phyloP scores from a whole-genome alignment of 2,329 filamentous ascomycete species.

The Stagonosporopsis chrysanthemi region DNA sequence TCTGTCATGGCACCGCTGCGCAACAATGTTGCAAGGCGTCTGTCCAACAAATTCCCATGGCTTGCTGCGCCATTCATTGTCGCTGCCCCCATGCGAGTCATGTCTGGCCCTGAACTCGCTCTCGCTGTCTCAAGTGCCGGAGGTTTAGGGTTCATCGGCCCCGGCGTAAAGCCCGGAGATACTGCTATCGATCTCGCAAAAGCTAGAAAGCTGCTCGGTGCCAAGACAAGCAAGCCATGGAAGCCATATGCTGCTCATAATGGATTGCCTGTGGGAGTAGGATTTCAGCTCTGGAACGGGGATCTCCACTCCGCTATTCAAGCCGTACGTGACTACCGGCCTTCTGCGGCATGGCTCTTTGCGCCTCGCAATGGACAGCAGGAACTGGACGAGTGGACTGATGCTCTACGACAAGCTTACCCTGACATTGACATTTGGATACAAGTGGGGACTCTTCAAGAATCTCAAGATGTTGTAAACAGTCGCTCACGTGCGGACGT shows the following conservation, averaged over 20 bases:
- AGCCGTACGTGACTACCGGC: constrained; percentile 61
- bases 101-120: constrained; percentile 63
- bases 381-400: constrained; percentile 43
- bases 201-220: neutral
- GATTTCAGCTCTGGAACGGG: constrained; percentile 1
- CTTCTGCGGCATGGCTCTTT: constrained; percentile 70
- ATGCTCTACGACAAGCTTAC: constrained; percentile 40
- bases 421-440: constrained; percentile 60
- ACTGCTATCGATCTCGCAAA: constrained; percentile 28
- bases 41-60: constrained; percentile 56
- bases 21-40: neutral
- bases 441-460: constrained; percentile 65
- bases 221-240: neutral
- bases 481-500: constrained; percentile 60
- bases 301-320: constrained; percentile 47
- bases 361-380: constrained; percentile 57
- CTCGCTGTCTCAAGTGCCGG: constrained; percentile 64
- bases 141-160: constrained; percentile 51
- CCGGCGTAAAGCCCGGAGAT: constrained; percentile 46
- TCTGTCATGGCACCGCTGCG: neutral
- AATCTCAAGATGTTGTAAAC: constrained; percentile 58
- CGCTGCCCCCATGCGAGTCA: constrained; percentile 71
- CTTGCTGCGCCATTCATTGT: constrained; percentile 62
- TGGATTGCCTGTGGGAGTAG: neutral
- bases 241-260: too few species aligned